Conservation (phyloP, 495 filamentous ascomycete species). For the Penicillium waksmanii region DNA sequence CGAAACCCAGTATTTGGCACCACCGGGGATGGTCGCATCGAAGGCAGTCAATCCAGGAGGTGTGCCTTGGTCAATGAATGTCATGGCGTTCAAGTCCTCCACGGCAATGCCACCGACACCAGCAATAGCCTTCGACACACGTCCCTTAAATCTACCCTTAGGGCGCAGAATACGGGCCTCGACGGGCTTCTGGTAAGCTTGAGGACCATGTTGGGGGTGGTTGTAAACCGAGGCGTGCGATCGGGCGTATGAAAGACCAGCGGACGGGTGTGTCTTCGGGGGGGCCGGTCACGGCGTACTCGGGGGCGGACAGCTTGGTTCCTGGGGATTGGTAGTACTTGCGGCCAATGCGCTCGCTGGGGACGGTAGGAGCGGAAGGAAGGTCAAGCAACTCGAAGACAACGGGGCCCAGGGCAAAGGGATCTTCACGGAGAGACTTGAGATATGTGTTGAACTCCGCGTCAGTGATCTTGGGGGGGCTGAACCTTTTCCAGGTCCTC, state of each 20-base stretch:
- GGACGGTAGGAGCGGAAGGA: constrained; percentile 45
- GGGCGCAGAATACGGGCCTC: constrained; percentile 67
- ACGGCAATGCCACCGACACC: constrained; percentile 57
- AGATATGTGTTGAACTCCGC: constrained; percentile 63
- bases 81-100: constrained; percentile 47
- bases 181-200: constrained; percentile 62
- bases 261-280: constrained; percentile 88
- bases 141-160: constrained; percentile 44
- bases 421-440: constrained; percentile 59
- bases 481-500: constrained; percentile 36
- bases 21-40: constrained; percentile 64
- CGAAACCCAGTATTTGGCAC: constrained; percentile 67
- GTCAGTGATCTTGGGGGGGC: constrained; percentile 55
- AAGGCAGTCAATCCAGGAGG: constrained; percentile 49
- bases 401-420: constrained; percentile 47
- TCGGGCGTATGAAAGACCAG: constrained; percentile 82
- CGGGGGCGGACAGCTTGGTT: constrained; percentile 41
- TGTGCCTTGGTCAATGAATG: constrained; percentile 36
- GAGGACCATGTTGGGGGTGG: constrained; percentile 83
- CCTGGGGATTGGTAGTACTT: constrained; percentile 43
- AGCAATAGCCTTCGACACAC: constrained; percentile 41
- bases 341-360: constrained; percentile 37
- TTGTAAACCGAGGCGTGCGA: constrained; percentile 71
- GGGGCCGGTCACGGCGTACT: constrained; percentile 64
- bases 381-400: constrained; percentile 55